Evolutionary conservation across 331 rosid genomes (phyloP).

Genomic region (Pyracantha coccinea): DNA sequence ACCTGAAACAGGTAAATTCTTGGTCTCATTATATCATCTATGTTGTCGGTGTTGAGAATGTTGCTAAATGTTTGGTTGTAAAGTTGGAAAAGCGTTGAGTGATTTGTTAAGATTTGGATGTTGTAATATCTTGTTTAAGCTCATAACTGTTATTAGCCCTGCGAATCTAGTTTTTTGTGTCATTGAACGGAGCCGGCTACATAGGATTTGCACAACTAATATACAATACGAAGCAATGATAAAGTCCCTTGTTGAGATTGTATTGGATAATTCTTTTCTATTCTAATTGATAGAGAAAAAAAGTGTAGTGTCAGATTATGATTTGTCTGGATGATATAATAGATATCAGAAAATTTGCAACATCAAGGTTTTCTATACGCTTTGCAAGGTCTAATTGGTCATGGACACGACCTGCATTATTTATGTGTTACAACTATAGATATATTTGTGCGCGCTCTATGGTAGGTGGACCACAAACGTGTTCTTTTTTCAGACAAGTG

Average conservation of each 20-base stretch:
- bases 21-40: too few species aligned
- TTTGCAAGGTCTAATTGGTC: neutral
- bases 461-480: neutral
- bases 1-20: slow-evolving; percentile 47
- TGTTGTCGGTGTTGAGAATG: neutral
- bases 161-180: neutral
- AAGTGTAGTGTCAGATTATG: neutral
- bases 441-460: neutral
- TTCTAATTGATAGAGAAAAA: neutral
- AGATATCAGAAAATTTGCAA: neutral
- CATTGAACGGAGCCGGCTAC: neutral
- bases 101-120: neutral
- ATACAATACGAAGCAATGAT: neutral
- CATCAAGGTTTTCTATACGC: too few species aligned
- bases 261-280: neutral
- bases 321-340: neutral
- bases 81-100: neutral
- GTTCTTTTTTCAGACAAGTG: neutral
- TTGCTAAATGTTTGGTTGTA: neutral
- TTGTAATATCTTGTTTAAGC: neutral
- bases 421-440: neutral
- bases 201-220: neutral
- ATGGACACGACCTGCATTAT: neutral
- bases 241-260: neutral
- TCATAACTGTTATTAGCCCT: neutral